These are phyloP conservation scores for Phytopythium chamaehyphon DNA, from an alignment of 352 stramenopile genomes.

Conservation along the genomic window DNA sequence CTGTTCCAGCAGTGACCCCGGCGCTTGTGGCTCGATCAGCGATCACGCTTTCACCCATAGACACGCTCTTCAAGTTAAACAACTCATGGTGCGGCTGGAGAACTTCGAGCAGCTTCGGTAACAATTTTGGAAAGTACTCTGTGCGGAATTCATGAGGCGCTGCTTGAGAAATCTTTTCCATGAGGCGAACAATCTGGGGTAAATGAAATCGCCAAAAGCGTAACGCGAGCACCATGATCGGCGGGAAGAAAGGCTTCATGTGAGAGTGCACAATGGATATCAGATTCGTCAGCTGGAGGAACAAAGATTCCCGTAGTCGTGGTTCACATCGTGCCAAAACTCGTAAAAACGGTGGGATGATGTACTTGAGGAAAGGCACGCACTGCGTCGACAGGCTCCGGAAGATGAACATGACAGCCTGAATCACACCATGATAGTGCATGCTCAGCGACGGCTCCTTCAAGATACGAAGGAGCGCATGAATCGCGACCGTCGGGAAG, in stretches of 20 bases:
- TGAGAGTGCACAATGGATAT: slow-evolving; percentile 95
- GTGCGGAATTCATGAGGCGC: slow-evolving; percentile 73
- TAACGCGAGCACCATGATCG: slow-evolving; percentile 95
- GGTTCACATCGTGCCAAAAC: slow-evolving; percentile 91
- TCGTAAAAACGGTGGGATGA: slow-evolving; percentile 96
- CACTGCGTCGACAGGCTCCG: slow-evolving; percentile 94
- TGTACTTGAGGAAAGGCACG: slow-evolving; percentile 95
- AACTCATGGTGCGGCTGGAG: slow-evolving; percentile 76
- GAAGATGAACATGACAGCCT: slow-evolving; percentile 99
- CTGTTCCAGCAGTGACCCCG: not conserved
- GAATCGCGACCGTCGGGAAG: slow-evolving; percentile 97
- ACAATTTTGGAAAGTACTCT: slow-evolving; percentile 83
- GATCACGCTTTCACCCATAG: not conserved
- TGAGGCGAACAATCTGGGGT: slow-evolving; percentile 93
- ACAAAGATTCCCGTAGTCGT: slow-evolving; percentile 93
- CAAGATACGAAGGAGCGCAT: slow-evolving; percentile 95
- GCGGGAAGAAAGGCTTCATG: slow-evolving; percentile 95
- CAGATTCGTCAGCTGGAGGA: slow-evolving; percentile 95
- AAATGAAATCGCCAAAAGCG: slow-evolving; percentile 97
- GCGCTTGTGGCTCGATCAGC: not conserved
- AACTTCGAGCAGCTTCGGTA: slow-evolving; percentile 87
- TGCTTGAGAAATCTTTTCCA: slow-evolving; percentile 88
- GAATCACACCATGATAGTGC: slow-evolving; percentile 96
- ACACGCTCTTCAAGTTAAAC: slow-evolving; percentile 13
- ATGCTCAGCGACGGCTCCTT: slow-evolving; percentile 93